Conservation (phyloP, 768 basidiomycete species). For the Sporobolomyces roseus region DNA sequence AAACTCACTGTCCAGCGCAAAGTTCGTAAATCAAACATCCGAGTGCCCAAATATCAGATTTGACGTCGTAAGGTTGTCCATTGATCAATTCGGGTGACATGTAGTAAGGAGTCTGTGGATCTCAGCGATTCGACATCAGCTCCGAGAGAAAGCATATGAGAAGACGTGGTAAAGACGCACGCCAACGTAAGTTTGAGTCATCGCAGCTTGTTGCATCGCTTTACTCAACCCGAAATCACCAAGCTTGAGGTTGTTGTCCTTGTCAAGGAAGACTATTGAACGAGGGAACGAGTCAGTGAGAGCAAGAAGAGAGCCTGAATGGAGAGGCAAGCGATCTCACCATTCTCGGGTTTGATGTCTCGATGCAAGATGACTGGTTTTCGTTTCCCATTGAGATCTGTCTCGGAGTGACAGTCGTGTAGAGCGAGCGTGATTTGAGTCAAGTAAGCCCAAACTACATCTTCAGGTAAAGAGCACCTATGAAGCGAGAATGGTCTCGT, state of each 20-base stretch:
- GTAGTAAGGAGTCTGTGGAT: constrained; percentile 96
- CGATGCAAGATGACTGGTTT: constrained; percentile 68
- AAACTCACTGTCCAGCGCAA: constrained; percentile 75
- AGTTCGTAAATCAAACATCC: constrained; percentile 96
- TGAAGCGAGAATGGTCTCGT: constrained; percentile 47
- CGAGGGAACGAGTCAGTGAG: background rate
- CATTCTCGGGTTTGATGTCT: constrained; percentile 96
- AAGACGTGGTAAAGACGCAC: constrained; percentile 55
- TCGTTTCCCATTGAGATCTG: constrained; percentile 35
- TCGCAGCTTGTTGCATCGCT: constrained; percentile 77
- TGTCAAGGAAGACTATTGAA: constrained; percentile 76
- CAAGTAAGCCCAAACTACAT: constrained; percentile 92
- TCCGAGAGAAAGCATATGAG: no score
- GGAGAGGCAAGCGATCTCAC: constrained; percentile 59
- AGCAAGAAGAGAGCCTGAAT: background rate
- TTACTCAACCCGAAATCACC: constrained; percentile 97
- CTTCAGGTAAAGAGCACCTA: constrained; percentile 59
- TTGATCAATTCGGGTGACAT: constrained; percentile 99
- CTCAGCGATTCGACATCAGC: no score
- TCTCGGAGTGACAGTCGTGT: constrained; percentile 70
- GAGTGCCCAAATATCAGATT: constrained; percentile 97
- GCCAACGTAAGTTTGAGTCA: constrained; percentile 95
- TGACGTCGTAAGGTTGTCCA: constrained; percentile 94
- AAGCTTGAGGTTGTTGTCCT: constrained; percentile 78
- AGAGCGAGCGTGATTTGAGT: constrained; percentile 86